Percentiles rank a stretch among this genome's conserved stretches.
phyloP scores from a whole-genome alignment of 352 stramenopile genomes.

The Phytophthora idaei region DNA sequence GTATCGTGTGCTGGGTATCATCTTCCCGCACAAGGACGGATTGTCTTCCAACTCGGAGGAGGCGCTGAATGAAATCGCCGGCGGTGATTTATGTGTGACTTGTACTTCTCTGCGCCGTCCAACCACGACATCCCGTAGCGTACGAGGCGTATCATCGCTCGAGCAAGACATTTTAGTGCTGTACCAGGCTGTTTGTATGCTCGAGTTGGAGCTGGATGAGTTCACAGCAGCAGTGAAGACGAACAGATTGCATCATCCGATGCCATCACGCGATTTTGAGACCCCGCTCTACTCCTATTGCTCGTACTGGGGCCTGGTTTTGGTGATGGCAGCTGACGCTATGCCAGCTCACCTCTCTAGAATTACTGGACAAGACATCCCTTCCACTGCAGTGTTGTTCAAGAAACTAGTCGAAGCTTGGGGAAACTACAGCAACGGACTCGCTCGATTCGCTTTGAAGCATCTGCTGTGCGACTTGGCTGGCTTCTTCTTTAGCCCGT shows the following conservation, averaged over 20 bases:
- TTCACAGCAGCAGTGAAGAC: constrained; percentile 75
- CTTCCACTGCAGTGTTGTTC: constrained; percentile 24
- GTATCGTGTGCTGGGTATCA: constrained; percentile 58
- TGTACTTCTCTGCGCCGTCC: constrained; percentile 42
- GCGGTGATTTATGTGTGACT: constrained; percentile 57
- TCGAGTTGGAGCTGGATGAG: constrained; percentile 55
- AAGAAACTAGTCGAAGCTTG: constrained; percentile 65
- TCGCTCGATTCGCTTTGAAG: constrained; percentile 56
- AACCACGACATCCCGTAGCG: constrained; percentile 4
- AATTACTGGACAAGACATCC: constrained; percentile 46
- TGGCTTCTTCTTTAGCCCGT: constrained; percentile 64
- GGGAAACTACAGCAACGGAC: constrained; percentile 57
- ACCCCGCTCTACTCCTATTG: constrained; percentile 63
- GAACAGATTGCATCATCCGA: constrained; percentile 58
- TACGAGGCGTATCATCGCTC: constrained; percentile 43
- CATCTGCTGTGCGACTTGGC: constrained; percentile 69
- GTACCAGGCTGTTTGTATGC: constrained; percentile 59
- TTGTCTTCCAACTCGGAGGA: constrained; percentile 61
- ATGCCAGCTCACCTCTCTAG: constrained; percentile 73
- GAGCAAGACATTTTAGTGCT: constrained; percentile 71
- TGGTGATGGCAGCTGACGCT: constrained; percentile 48
- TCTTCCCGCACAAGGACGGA: constrained; percentile 75
- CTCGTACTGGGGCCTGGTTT: constrained; percentile 73
- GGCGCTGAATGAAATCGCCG: constrained; percentile 57
- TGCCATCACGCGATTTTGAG: constrained; percentile 26